Evolutionary conservation across 768 basidiomycete species (phyloP).

Genomic region (Mycena chlorophos): DNA sequence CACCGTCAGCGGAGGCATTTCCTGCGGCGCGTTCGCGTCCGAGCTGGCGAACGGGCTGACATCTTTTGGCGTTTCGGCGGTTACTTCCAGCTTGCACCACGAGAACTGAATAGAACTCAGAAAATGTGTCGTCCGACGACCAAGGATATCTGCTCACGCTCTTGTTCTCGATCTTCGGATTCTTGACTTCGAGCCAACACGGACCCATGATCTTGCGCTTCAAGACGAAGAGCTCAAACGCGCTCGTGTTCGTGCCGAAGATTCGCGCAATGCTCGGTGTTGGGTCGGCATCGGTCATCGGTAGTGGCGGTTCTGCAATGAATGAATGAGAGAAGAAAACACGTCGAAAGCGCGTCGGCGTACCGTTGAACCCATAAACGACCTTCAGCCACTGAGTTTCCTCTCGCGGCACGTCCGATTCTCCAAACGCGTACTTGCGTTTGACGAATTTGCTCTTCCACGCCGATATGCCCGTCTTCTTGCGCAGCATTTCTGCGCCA

Average conservation of each 20-base stretch:
- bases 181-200: slow-evolving; percentile 90
- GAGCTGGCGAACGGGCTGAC: slow-evolving; percentile 80
- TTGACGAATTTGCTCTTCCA: slow-evolving; percentile 86
- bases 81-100: slow-evolving; percentile 94
- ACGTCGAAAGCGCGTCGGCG: slow-evolving; percentile 22
- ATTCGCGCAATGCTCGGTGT: slow-evolving; percentile 86
- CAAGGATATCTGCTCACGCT: slow-evolving; percentile 67
- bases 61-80: slow-evolving; percentile 81
- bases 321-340: slow-evolving; percentile 5
- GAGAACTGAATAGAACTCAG: slow-evolving; percentile 62
- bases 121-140: not conserved
- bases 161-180: slow-evolving; percentile 71
- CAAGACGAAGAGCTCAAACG: slow-evolving; percentile 90
- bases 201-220: slow-evolving; percentile 99
- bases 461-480: slow-evolving; percentile 67
- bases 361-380: slow-evolving; percentile 85
- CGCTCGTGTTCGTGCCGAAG: slow-evolving; percentile 88
- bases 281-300: slow-evolving; percentile 53
- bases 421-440: slow-evolving; percentile 90
- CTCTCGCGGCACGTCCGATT: slow-evolving; percentile 74
- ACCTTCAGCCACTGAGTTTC: slow-evolving; percentile 92
- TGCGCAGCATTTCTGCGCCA: slow-evolving; percentile 81
- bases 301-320: slow-evolving; percentile 67
- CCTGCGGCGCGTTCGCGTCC: slow-evolving; percentile 69
- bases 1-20: slow-evolving; percentile 85